phyloP scores from a whole-genome alignment of 495 filamentous ascomycete genomes.

The Neurospora sublineolata region DNA sequence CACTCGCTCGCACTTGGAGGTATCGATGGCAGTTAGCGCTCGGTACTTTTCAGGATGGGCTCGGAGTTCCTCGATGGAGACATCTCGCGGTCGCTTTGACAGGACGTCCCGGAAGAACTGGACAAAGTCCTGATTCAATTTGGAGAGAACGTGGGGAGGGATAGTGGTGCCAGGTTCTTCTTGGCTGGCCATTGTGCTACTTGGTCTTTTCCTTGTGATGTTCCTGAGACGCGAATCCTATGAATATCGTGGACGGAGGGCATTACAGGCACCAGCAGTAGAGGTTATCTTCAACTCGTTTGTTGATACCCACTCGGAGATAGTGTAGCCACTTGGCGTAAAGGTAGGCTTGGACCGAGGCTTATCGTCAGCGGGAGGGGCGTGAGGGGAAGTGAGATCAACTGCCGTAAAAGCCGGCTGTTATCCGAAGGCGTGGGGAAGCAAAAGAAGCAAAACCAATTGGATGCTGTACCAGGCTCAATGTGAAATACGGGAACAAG shows the following conservation, averaged over 20 bases:
- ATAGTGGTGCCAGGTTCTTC: background rate
- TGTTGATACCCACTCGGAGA: background rate
- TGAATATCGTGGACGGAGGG: background rate
- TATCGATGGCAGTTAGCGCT: slow-evolving; percentile 24
- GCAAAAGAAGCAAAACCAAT: background rate
- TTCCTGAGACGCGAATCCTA: background rate
- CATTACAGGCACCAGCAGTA: background rate
- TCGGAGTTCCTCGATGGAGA: slow-evolving; percentile 32
- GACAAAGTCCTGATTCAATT: slow-evolving; percentile 18
- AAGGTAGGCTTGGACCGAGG: background rate
- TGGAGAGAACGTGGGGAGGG: slow-evolving; percentile 11
- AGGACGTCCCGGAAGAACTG: slow-evolving; percentile 8
- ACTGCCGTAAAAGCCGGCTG: background rate
- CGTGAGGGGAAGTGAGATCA: background rate
- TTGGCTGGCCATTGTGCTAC: background rate
- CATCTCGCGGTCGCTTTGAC: slow-evolving; percentile 20
- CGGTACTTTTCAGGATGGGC: slow-evolving; percentile 27
- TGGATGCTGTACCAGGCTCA: background rate
- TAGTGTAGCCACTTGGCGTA: background rate
- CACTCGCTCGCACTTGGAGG: slow-evolving; percentile 25
- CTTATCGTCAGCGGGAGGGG: background rate
- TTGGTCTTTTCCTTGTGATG: background rate
- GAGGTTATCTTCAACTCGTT: background rate
- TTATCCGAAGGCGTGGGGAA: background rate
- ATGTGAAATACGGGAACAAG: background rate